phyloP scores from a whole-genome alignment of 495 filamentous ascomycete genomes.

The Extremus antarcticus region DNA sequence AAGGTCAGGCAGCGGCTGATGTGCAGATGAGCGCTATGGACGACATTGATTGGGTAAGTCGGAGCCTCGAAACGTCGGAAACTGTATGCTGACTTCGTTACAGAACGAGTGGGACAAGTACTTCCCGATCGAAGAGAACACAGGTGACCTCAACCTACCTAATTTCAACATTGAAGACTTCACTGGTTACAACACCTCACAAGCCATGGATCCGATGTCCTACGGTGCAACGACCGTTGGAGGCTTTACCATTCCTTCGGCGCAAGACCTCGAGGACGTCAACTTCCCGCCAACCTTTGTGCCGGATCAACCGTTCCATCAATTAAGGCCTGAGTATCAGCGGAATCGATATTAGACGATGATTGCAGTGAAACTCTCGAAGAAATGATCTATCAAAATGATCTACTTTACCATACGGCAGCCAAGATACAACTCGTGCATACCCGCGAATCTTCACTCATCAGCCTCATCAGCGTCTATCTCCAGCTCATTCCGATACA shows the following conservation, averaged over 20 bases:
- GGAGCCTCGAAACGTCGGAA: neutral
- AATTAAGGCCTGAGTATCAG: too few species aligned
- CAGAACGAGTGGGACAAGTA: constrained; percentile 21
- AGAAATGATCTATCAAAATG: too few species aligned
- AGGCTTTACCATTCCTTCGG: neutral
- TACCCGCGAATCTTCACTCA: neutral
- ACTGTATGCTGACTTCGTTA: neutral
- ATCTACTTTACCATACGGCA: too few species aligned
- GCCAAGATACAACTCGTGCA: too few species aligned
- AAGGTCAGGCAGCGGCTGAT: constrained; percentile 2
- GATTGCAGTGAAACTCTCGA: too few species aligned
- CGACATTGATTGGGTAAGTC: constrained; percentile 20
- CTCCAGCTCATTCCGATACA: constrained; percentile 27
- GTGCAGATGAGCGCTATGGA: constrained; percentile 9
- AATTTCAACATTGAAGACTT: constrained; percentile 15
- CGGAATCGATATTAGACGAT: too few species aligned
- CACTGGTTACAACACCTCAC: constrained; percentile 6
- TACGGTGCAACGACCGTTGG: neutral
- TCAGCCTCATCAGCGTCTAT: neutral
- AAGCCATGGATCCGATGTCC: neutral
- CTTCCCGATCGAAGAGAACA: constrained; percentile 17
- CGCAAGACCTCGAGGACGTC: constrained; percentile 11
- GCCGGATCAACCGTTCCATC: neutral
- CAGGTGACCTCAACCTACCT: constrained; percentile 16
- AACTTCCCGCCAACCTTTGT: constrained; percentile 13